phyloP scores from a whole-genome alignment of 179 eudicot genomes.

The Vitellaria paradoxa region DNA sequence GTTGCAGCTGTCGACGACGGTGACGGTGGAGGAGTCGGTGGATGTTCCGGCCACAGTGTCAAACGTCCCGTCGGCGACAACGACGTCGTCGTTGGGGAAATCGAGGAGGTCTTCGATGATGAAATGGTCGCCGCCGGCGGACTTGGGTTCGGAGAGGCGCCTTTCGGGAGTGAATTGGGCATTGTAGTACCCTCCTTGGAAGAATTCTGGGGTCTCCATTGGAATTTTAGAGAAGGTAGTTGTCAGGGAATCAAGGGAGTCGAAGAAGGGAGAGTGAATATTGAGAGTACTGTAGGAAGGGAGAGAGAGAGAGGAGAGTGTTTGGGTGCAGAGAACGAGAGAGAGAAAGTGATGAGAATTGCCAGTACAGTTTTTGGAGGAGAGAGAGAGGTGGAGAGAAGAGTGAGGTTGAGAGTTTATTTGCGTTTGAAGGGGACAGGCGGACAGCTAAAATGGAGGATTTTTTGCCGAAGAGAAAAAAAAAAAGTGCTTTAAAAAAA shows the following conservation, averaged over 20 bases:
- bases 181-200: constrained; percentile 26
- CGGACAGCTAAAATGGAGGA: constrained; percentile 27
- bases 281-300: no score
- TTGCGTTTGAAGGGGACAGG: constrained; percentile 43
- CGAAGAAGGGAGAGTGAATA: constrained; percentile 15
- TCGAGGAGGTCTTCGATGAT: constrained; percentile 63
- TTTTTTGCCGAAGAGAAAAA: constrained; percentile 18
- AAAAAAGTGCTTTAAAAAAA: constrained; percentile 14
- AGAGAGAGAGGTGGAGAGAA: constrained; percentile 26
- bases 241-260: constrained; percentile 6
- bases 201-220: constrained; percentile 40
- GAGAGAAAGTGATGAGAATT: constrained; percentile 14
- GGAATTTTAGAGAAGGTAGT: background rate
- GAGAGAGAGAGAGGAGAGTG: background rate
- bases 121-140: constrained; percentile 38
- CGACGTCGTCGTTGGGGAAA: constrained; percentile 58
- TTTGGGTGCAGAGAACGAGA: constrained; percentile 9
- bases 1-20: constrained; percentile 47
- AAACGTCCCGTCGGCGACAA: constrained; percentile 37
- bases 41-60: constrained; percentile 28
- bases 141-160: constrained; percentile 26
- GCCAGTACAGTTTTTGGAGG: constrained; percentile 10
- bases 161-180: constrained; percentile 37
- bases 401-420: constrained; percentile 34
- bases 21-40: constrained; percentile 35